A percentile compares a stretch with the other conserved stretches of the same genome.
Evolutionary conservation across 306 rosid genomes (phyloP).

Genomic region (Medicago ruthenica): DNA sequence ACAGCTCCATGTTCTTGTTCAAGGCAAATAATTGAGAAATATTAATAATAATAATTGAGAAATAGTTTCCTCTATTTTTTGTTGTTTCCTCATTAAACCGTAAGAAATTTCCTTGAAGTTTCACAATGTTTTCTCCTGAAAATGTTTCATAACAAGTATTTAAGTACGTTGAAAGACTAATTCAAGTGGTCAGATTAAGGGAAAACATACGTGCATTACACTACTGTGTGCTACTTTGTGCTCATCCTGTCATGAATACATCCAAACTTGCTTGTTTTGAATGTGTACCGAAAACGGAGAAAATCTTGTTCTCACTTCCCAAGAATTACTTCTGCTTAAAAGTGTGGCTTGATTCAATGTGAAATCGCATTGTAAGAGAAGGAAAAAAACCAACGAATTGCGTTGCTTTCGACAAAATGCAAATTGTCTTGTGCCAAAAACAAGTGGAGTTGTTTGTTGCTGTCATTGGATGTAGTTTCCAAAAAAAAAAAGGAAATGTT

Average conservation of each 20-base stretch:
- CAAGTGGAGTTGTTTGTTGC: constrained; percentile 5
- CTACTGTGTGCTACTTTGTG: background rate
- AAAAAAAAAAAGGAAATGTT: background rate
- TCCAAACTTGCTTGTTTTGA: constrained; percentile 18
- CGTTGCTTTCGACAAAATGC: background rate
- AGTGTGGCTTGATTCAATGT: background rate
- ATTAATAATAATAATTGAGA: constrained; percentile 21
- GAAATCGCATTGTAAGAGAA: background rate
- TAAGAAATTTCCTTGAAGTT: constrained; percentile 47
- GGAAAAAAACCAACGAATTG: background rate
- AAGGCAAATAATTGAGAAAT: constrained; percentile 1
- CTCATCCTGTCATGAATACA: background rate
- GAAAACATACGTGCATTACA: constrained; percentile 23
- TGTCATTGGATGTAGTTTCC: background rate
- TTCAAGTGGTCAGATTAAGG: background rate
- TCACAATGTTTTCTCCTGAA: constrained; percentile 6
- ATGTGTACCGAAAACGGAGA: constrained; percentile 1
- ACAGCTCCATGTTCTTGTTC: constrained; percentile 32
- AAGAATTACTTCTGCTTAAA: background rate
- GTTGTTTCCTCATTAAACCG: background rate
- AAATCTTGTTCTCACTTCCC: constrained; percentile 26
- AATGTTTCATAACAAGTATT: background rate
- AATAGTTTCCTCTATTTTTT: constrained; percentile 26
- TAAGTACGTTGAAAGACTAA: constrained; percentile 13
- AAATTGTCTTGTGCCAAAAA: background rate